phyloP scores from a whole-genome alignment of 768 basidiomycete genomes.

The Boletus vinaceobasis region DNA sequence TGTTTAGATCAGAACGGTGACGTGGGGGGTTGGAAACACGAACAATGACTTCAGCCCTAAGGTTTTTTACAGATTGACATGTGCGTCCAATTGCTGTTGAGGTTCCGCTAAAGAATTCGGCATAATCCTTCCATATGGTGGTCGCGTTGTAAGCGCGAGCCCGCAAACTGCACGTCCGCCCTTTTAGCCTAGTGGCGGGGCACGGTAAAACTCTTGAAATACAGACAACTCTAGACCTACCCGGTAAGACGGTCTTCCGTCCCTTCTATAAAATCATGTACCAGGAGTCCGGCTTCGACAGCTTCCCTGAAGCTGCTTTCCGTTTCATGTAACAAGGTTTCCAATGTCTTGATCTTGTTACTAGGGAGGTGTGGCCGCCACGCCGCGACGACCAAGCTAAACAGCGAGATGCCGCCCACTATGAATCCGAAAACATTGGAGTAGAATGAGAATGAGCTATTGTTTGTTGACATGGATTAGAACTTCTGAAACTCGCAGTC shows the following conservation, averaged over 20 bases:
- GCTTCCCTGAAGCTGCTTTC: background rate
- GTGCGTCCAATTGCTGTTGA: background rate
- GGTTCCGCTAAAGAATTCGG: background rate
- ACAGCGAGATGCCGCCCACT: background rate
- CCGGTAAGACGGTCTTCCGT: background rate
- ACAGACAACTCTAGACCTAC: background rate
- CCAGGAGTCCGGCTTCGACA: background rate
- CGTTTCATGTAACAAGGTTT: background rate
- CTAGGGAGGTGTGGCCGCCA: background rate
- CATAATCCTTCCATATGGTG: background rate
- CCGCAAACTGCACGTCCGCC: background rate
- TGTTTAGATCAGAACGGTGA: background rate
- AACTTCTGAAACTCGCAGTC: background rate
- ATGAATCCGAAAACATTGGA: background rate
- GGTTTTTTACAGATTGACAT: background rate
- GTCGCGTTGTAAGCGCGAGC: background rate
- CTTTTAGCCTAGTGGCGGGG: background rate
- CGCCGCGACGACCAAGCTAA: background rate
- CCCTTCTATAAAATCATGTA: background rate
- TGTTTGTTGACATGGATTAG: background rate
- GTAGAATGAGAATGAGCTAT: background rate
- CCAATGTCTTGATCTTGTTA: background rate
- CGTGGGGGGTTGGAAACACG: background rate
- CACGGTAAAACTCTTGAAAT: background rate
- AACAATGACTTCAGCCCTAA: slow-evolving; percentile 4